Percentiles rank a stretch among this genome's conserved stretches.
phyloP scores from a whole-genome alignment of 2,329 filamentous ascomycete species.

The Alternaria gaisen region DNA sequence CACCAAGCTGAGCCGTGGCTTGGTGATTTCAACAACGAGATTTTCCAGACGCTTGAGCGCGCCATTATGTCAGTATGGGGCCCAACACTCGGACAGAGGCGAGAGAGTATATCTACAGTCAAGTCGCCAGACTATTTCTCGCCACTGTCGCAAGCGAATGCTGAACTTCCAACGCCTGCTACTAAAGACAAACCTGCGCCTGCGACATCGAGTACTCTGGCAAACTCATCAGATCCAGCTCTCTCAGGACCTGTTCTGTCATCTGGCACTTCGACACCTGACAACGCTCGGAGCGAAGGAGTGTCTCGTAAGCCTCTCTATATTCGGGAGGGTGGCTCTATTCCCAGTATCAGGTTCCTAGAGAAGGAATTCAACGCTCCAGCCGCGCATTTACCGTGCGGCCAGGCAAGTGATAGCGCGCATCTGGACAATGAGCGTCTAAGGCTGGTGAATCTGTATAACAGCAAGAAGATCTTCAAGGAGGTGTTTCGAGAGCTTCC shows the following conservation, averaged over 20 bases:
- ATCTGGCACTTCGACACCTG: conserved; percentile 9
- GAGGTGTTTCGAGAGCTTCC: conserved; percentile 77
- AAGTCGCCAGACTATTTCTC: conserved; percentile 29
- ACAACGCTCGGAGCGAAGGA: neutral
- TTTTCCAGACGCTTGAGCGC: conserved; percentile 86
- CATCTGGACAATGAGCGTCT: conserved; percentile 97
- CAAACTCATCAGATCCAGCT: conserved; percentile 47
- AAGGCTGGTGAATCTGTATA: conserved; percentile 84
- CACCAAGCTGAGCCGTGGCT: conserved; percentile 97
- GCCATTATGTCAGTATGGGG: conserved; percentile 89
- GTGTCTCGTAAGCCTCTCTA: conserved; percentile 74
- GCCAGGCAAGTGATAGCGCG: conserved; percentile 91
- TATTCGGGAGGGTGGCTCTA: conserved; percentile 94
- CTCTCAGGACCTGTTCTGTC: conserved; percentile 16
- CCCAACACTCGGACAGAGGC: conserved; percentile 54
- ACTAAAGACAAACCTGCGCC: conserved; percentile 45
- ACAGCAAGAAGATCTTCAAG: conserved; percentile 90
- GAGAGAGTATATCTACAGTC: conserved; percentile 13
- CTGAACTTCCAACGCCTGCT: conserved; percentile 5
- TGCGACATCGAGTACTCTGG: conserved; percentile 62
- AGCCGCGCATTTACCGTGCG: conserved; percentile 91
- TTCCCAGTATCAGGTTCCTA: conserved; percentile 90
- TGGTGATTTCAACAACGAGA: conserved; percentile 87
- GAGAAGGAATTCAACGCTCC: conserved; percentile 94
- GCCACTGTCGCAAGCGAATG: conserved; percentile 17